These are phyloP conservation scores for Flueggea neowawraea DNA, from an alignment of 441 rosid species.

Conservation along the genomic window DNA sequence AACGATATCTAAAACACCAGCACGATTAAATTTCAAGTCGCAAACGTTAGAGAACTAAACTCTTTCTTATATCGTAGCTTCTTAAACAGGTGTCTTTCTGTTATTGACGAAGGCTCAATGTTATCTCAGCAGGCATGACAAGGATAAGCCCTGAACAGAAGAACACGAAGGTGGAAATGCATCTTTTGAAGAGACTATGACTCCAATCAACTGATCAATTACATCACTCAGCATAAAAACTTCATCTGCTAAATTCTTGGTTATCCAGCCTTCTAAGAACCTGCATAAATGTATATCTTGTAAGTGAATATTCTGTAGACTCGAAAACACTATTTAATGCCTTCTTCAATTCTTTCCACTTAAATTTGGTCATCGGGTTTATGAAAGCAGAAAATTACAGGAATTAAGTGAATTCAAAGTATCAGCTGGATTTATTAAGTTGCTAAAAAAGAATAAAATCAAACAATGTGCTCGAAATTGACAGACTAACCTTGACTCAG, in stretches of 20 bases:
- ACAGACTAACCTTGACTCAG: conserved; percentile 38
- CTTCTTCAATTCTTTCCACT: too few relatives aligned
- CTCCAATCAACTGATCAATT: conserved; percentile 44
- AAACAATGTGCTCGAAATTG: not conserved
- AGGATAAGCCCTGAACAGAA: conserved; percentile 45
- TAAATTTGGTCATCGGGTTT: too few relatives aligned
- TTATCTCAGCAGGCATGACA: conserved; percentile 49
- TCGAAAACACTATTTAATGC: not conserved
- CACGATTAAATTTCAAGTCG: too few relatives aligned
- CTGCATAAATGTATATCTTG: conserved; percentile 24
- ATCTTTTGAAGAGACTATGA: conserved; percentile 36
- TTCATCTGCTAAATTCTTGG: conserved; percentile 55
- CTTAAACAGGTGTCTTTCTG: too few relatives aligned
- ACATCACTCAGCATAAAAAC: conserved; percentile 59
- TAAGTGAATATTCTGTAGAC: too few relatives aligned
- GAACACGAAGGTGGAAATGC: conserved; percentile 60
- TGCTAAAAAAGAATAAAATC: not conserved
- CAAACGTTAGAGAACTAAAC: too few relatives aligned
- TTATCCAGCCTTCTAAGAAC: conserved; percentile 33
- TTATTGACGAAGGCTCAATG: not conserved
- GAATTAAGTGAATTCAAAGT: too few relatives aligned
- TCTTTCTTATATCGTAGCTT: too few relatives aligned
- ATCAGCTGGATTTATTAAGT: not conserved
- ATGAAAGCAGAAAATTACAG: too few relatives aligned
- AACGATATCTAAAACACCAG: too few relatives aligned